phyloP scores from a whole-genome alignment of 1,139 yeast genomes.

The Candida freyschussii region DNA sequence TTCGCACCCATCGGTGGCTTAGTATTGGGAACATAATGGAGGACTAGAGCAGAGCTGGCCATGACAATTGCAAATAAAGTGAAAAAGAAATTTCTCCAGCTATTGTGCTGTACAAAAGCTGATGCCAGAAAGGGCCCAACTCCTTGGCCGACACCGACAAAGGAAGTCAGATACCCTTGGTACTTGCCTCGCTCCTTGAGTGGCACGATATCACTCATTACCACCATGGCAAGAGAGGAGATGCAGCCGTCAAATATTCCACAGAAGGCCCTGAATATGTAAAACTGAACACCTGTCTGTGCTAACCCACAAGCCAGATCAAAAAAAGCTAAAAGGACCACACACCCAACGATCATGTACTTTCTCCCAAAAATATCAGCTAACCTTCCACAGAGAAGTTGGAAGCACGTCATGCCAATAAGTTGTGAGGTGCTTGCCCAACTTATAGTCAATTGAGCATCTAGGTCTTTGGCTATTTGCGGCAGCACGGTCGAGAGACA shows the following conservation, averaged over 20 bases:
- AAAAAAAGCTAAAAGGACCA: slow-evolving; percentile 33
- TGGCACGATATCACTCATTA: slow-evolving; percentile 38
- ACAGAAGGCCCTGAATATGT: slow-evolving; percentile 36
- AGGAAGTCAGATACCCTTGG: slow-evolving; percentile 36
- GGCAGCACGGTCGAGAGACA: slow-evolving; percentile 41
- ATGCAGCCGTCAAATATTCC: slow-evolving; percentile 41
- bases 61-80: slow-evolving; percentile 41
- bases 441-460: slow-evolving; percentile 36
- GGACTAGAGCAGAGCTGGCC: slow-evolving; percentile 23
- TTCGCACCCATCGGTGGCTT: slow-evolving; percentile 12
- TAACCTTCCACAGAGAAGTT: slow-evolving; percentile 38
- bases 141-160: slow-evolving; percentile 47
- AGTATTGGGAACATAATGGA: slow-evolving; percentile 17
- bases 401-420: slow-evolving; percentile 42
- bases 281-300: slow-evolving; percentile 31
- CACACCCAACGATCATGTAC: slow-evolving; percentile 30
- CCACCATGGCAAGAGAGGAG: slow-evolving; percentile 34
- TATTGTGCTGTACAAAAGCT: slow-evolving; percentile 38
- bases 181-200: slow-evolving; percentile 36
- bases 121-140: slow-evolving; percentile 56
- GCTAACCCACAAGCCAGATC: slow-evolving; percentile 34
- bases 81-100: slow-evolving; percentile 49
- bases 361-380: slow-evolving; percentile 43
- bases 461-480: slow-evolving; percentile 35
- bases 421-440: slow-evolving; percentile 47